Evolutionary conservation across 1,139 yeast genomes (phyloP).

Genomic region (Kodamaea alishanica): DNA sequence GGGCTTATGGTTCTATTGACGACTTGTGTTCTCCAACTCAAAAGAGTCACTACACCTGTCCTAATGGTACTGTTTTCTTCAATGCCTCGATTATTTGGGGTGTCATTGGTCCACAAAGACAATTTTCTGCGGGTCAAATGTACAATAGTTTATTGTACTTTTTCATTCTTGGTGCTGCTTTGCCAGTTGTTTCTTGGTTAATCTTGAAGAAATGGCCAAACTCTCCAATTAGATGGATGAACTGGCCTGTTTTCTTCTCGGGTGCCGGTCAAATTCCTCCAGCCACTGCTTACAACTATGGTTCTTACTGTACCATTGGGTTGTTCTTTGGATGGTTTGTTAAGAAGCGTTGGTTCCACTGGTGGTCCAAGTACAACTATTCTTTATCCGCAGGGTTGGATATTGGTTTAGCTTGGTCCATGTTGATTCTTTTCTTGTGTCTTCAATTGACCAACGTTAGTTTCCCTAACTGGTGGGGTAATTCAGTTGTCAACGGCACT

Average conservation of each 20-base stretch:
- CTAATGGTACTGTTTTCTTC: conserved; percentile 42
- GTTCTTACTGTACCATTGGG: conserved; percentile 39
- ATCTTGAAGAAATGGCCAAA: conserved; percentile 48
- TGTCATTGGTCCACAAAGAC: conserved; percentile 41
- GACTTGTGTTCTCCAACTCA: conserved; percentile 46
- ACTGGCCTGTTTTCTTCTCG: conserved; percentile 48
- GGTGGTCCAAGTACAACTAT: conserved; percentile 68
- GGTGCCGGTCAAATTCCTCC: conserved; percentile 49
- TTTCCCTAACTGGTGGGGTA: conserved; percentile 61
- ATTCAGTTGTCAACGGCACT: conserved; percentile 30
- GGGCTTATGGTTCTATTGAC: conserved; percentile 37
- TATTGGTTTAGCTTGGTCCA: conserved; percentile 52
- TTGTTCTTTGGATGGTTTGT: conserved; percentile 31
- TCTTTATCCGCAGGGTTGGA: conserved; percentile 57
- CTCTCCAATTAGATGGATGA: conserved; percentile 41
- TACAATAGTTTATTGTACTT: conserved; percentile 40
- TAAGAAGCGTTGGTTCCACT: conserved; percentile 43
- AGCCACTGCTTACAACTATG: conserved; percentile 44
- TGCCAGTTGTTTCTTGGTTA: conserved; percentile 44
- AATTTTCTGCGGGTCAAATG: conserved; percentile 37
- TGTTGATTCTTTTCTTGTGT: conserved; percentile 46
- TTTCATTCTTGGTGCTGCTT: conserved; percentile 37
- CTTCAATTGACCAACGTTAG: conserved; percentile 27
- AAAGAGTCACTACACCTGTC: conserved; percentile 32
- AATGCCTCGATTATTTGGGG: conserved; percentile 49